Base-by-base conservation (phyloP, 225 moss, liverwort and hornwort species). In the Pseudisothecium myosuroides region DNA sequence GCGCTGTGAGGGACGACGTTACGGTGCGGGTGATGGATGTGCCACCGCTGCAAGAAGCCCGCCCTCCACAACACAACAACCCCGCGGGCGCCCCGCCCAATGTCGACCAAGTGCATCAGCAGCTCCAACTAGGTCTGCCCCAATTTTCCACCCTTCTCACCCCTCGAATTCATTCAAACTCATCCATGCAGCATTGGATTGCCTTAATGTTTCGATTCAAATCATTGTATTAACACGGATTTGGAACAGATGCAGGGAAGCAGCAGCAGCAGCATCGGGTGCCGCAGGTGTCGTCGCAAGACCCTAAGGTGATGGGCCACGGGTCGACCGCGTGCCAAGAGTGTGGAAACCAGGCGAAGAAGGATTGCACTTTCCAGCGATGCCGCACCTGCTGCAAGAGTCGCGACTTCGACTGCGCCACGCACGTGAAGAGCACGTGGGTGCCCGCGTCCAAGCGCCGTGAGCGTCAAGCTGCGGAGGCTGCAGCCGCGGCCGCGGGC, bases 361-460 rank as follows among this genome's bases (percentile, higher is more conserved):
- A 98, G 91, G 98, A 98, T 90, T 98, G 98, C 91, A 80, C 93
- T 54, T 97, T 94, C 88, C 97, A 98, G 88, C 92, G 98, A 78
- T 98, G 98, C 66, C 95, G 98, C 63, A 98, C 98, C 34, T 98
- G 98, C 56, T 98, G 98, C 93, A 98, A 98, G 89, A 98, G 98
- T 80, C 94, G 98, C 47, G 98, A 97, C 87, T 94, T 98, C 90
- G 95, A 96, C 87, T 98, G 98, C 86, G 93, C 95, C 18, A 98
- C 98, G 27, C 98, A 98, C 59, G 95, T 98, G 74, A 98, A 98
- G 93, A 98, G 98, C 90, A 98, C 98, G 84, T 98, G 98, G 98
- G 98, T 98, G 78, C 98, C 98, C 23, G 98, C 98, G 85, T 97
- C 98, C 88, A 98, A 98, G 91, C 95, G 98, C 72, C 94, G 98